Evolutionary conservation across 495 filamentous ascomycete genomes (phyloP), one percentile per base, ranked within the genome.

Genomic region (Aspergillus baeticus): DNA sequence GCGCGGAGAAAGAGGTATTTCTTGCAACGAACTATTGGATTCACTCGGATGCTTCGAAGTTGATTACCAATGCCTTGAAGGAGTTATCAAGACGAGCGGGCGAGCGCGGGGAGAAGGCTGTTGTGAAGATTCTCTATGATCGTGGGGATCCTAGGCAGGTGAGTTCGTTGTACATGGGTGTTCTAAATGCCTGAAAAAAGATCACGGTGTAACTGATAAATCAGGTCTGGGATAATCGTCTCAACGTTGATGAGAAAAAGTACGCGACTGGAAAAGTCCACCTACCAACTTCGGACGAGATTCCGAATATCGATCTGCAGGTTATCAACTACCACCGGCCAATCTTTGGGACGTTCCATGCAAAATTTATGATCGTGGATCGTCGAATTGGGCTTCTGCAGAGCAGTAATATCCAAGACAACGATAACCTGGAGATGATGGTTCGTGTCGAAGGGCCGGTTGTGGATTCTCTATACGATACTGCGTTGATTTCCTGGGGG

Each of bases 401-500:
- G 67, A 91, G 87, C 71, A 90, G 88, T 63, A 91, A 91, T 57
- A 86, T 91, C 45, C 83, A 86, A 73, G 87, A 90, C 55, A 90
- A 88, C 51, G 85, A 88, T 57, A 91, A 91, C 57, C 35, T 89
- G 39, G 87, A 91, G 71, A 92, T 92, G 89, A 81, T 90, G 77
- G 71, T 81, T n/a, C 86, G 88, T 33, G 61, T 91, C 11, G 87
- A 92, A 65, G 89, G 89, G 0, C 84, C 87, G 0, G 86, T 91
- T 57, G 87, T 91, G 1, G 87, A 91, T 63, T 80, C 81, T 2
- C 62, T 92, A 34, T 91, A 89, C 58, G 89, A 92, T 55, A 82
- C 82, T 51, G 84, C 84, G 5, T 67, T 92, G 34, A 75, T 91
- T 6, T 86, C 85, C 0, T 92, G 87, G 87, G 75, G 84, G 42